A percentile compares a stretch with the other conserved stretches of the same genome.
These are phyloP conservation scores for Colletotrichum sp. DNA, from an alignment of 2,329 filamentous ascomycete species.

Conservation along the genomic window DNA sequence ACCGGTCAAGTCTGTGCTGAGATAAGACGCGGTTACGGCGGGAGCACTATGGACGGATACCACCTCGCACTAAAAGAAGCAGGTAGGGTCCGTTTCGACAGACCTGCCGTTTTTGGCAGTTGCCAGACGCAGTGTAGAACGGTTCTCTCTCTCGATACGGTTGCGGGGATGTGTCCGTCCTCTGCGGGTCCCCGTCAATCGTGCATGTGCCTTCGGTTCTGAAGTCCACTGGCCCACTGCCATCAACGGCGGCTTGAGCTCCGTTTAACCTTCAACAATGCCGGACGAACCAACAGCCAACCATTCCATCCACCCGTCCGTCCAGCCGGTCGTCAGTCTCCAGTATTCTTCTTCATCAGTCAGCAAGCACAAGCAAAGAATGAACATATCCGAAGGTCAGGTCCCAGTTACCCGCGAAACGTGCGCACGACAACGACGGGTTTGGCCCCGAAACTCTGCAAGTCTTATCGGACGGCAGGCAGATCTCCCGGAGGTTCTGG, in stretches of 20 bases:
- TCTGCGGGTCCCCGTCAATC: not conserved
- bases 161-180: not conserved
- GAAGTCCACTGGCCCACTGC: not conserved
- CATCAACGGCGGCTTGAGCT: not conserved
- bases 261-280: not conserved
- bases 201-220: not conserved
- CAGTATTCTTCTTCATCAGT: not conserved
- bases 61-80: not conserved
- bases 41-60: not conserved
- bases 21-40: not conserved
- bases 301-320: not conserved
- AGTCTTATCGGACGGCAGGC: slow-evolving; percentile 1
- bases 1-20: not conserved
- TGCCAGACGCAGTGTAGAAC: not conserved
- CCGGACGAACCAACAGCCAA: not conserved
- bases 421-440: not conserved
- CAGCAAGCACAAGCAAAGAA: too few relatives aligned
- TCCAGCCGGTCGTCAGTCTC: not conserved
- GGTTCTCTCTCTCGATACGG: not conserved
- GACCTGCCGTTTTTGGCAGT: not conserved
- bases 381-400: not conserved
- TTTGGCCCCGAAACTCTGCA: not conserved
- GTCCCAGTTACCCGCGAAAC: not conserved
- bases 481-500: not conserved
- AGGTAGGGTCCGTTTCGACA: not conserved